phyloP scores from a whole-genome alignment of 2,329 filamentous ascomycete species.

The Mollisia scopiformis region DNA sequence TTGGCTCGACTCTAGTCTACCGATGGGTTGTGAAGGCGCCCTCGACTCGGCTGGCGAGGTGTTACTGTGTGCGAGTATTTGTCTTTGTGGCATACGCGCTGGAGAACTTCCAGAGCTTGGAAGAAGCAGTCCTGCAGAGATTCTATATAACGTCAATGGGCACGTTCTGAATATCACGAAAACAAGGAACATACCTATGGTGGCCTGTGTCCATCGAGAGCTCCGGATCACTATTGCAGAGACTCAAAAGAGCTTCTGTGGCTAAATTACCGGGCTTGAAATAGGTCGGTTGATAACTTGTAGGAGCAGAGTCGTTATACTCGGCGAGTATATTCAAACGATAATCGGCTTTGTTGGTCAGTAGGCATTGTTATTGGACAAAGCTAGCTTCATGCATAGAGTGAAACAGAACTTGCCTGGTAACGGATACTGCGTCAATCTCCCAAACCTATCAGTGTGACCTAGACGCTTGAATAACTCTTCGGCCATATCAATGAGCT shows the following conservation, averaged over 20 bases:
- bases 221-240: conserved; percentile 4
- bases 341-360: background rate
- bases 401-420: conserved; percentile 4
- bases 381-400: background rate
- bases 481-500: background rate
- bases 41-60: background rate
- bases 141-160: background rate
- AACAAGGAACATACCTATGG: conserved; percentile 11
- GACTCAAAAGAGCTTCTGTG: conserved; percentile 10
- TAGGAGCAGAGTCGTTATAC: conserved; percentile 17
- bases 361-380: background rate
- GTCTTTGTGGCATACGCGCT: background rate
- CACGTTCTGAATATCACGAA: background rate
- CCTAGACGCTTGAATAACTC: background rate
- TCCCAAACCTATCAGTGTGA: background rate
- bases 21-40: background rate
- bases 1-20: background rate
- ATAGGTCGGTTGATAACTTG: conserved; percentile 21
- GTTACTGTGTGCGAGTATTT: background rate
- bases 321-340: background rate
- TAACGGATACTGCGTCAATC: conserved; percentile 3
- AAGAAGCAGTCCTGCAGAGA: background rate
- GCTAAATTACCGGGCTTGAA: conserved; percentile 22
- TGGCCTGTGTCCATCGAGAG: conserved; percentile 14
- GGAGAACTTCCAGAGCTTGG: background rate